Base-by-base conservation (phyloP, 2,329 filamentous ascomycete species). In the Cladorrhinum sp. region DNA sequence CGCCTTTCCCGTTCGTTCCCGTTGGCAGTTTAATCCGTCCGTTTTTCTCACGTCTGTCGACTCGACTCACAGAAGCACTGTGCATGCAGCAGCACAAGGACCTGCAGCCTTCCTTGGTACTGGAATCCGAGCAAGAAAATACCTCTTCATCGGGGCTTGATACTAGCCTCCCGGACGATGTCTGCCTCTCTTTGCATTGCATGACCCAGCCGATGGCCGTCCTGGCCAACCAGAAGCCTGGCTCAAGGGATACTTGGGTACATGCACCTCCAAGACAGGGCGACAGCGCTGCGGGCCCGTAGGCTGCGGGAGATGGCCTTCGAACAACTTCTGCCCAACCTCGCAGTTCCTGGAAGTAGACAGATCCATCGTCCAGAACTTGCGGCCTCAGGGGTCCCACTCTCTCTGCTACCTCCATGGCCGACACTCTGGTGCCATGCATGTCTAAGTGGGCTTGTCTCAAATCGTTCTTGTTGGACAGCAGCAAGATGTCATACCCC, bases 381-480 rank as follows among this genome's bases (percentile, higher is more conserved):
- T 39, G 53, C 58, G 55, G 39, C 57, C 52, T 51, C 24, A 53
- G 49, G 36, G 52, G 53, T 57, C 55, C 52, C 65, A 59, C 60
- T 50, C 55, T 50, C 60, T 57, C 54, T 59, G 18, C 42, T 21
- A 18, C 55, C 36, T 39, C 30, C 53, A 55, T 58, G 59, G 48
- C 60, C 57, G 36, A 30, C 26, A 30, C 10, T 30, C 26, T 30
- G 26, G 49, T 30, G 33, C 57, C 53, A 62, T 63, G 64, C 59
- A 65, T 30, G 53, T 57, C 59, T 54, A 54, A 58, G 57, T 58
- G 57, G 57, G 23, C 57, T 55, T 62, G 62, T 66, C 64, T 61
- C 58, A 59, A 59, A 58, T 21, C 42, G 59, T 58, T 56, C 55
- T 48, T 30, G 59, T 67, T 62, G 62, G 61, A 64, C 51, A 55